phyloP scores from a whole-genome alignment of 2,329 filamentous ascomycete species.

The Stemphylium lycopersici region DNA sequence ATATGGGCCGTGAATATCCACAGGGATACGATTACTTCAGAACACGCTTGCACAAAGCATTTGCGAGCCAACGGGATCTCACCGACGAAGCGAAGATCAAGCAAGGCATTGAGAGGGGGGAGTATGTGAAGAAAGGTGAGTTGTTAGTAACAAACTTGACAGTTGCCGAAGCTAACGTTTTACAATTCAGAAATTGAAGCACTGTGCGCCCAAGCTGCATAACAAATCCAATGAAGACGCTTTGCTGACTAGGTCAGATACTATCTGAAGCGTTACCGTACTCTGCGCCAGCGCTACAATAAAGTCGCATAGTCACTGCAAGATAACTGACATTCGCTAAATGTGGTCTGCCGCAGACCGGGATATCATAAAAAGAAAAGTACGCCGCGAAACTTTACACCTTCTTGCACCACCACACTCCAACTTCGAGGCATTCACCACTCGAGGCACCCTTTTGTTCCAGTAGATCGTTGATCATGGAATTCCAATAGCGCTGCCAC shows the following conservation, averaged over 20 bases:
- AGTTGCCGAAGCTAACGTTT: not conserved
- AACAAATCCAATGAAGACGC: not conserved
- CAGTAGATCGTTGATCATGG: conserved; percentile 84
- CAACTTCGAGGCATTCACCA: conserved; percentile 80
- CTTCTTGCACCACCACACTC: conserved; percentile 69
- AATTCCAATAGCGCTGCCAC: conserved; percentile 88
- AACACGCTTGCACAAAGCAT: conserved; percentile 81
- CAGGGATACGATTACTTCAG: conserved; percentile 84
- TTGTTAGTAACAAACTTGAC: not conserved
- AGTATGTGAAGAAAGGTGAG: conserved; percentile 89
- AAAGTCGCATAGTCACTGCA: conserved; percentile 27
- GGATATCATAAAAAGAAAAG: conserved; percentile 36
- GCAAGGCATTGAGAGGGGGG: conserved; percentile 75
- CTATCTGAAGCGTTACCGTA: conserved; percentile 89
- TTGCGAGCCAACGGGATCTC: conserved; percentile 74
- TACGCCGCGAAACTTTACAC: conserved; percentile 44
- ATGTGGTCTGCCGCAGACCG: conserved; percentile 19
- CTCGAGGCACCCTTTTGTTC: conserved; percentile 77
- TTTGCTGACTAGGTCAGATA: conserved; percentile 63
- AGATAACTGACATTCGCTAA: conserved; percentile 9
- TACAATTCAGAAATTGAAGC: conserved; percentile 78
- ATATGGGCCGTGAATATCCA: conserved; percentile 85
- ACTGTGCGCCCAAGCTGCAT: conserved; percentile 66
- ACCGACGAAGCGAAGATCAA: conserved; percentile 76
- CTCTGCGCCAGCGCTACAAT: conserved; percentile 80